phyloP scores from a whole-genome alignment of 768 basidiomycete genomes.

The Phlegmacium glaucopus region DNA sequence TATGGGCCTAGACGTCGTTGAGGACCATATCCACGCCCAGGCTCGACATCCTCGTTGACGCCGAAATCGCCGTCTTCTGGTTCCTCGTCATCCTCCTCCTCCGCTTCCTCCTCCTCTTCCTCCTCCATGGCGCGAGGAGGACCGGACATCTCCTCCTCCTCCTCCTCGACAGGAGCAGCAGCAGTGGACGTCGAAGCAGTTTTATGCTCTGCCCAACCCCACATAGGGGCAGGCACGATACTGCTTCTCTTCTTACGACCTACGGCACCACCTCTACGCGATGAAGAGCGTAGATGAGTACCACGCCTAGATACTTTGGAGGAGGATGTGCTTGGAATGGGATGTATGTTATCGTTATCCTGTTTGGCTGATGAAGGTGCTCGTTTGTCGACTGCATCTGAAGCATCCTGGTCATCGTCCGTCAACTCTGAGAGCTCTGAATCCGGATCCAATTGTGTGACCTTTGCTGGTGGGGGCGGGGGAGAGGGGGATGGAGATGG shows the following conservation, averaged over 20 bases:
- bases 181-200: constrained; percentile 15
- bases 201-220: constrained; percentile 75
- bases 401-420: constrained; percentile 67
- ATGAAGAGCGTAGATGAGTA: constrained; percentile 19
- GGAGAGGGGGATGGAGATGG: constrained; percentile 59
- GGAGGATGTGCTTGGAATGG: constrained; percentile 8
- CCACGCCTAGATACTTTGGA: constrained; percentile 14
- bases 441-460: constrained; percentile 24
- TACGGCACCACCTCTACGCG: constrained; percentile 23
- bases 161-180: constrained; percentile 33
- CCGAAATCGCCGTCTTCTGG: constrained; percentile 33
- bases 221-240: constrained; percentile 78
- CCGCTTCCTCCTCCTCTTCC: constrained; percentile 41
- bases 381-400: constrained; percentile 21
- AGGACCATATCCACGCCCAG: constrained; percentile 8
- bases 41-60: constrained; percentile 15
- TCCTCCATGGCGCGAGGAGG: constrained; percentile 59
- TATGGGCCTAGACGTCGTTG: constrained; percentile 14
- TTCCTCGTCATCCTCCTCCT: constrained; percentile 37
- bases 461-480: constrained; percentile 24
- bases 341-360: constrained; percentile 13
- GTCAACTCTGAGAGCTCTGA: constrained; percentile 84
- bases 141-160: constrained; percentile 45
- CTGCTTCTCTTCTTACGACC: constrained; percentile 57
- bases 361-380: constrained; percentile 10